phyloP scores from a whole-genome alignment of 2,329 filamentous ascomycete species.

The Xylariaceae sp. region DNA sequence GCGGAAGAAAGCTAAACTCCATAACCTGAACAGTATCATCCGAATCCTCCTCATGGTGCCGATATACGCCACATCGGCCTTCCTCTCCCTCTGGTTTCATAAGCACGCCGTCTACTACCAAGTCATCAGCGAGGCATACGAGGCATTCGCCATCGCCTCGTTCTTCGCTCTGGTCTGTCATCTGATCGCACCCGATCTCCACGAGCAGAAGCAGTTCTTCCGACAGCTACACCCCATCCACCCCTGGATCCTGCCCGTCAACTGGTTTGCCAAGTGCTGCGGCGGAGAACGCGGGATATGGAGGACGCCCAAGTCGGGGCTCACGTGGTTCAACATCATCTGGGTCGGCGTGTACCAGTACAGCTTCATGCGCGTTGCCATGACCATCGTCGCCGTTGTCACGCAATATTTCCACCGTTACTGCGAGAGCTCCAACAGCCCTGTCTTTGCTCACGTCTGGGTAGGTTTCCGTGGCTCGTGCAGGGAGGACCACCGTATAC shows the following conservation, averaged over 20 bases:
- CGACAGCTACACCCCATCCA: conserved; percentile 58
- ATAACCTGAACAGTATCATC: conserved; percentile 62
- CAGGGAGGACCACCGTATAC: too few relatives aligned
- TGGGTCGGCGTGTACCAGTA: conserved; percentile 84
- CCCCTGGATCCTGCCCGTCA: conserved; percentile 71
- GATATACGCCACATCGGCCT: conserved; percentile 69
- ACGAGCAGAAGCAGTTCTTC: conserved; percentile 79
- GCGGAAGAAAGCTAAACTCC: too few relatives aligned
- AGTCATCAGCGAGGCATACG: conserved; percentile 78
- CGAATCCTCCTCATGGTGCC: conserved; percentile 87
- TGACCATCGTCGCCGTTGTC: conserved; percentile 72
- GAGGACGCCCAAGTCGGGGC: conserved; percentile 69
- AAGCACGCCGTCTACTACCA: conserved; percentile 74
- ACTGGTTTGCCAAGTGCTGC: conserved; percentile 64
- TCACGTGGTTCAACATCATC: conserved; percentile 88
- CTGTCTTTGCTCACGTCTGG: conserved; percentile 81
- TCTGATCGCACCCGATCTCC: conserved; percentile 71
- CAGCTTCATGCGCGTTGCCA: conserved; percentile 72
- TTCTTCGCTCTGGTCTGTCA: conserved; percentile 81
- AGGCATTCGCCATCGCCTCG: conserved; percentile 80
- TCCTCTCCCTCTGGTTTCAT: conserved; percentile 70
- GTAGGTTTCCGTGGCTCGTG: conserved; percentile 41
- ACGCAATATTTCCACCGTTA: conserved; percentile 65
- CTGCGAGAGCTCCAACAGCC: conserved; percentile 72
- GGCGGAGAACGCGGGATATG: conserved; percentile 64